phyloP scores from a whole-genome alignment of 139 green algal species.

The Micractinium sp. region DNA sequence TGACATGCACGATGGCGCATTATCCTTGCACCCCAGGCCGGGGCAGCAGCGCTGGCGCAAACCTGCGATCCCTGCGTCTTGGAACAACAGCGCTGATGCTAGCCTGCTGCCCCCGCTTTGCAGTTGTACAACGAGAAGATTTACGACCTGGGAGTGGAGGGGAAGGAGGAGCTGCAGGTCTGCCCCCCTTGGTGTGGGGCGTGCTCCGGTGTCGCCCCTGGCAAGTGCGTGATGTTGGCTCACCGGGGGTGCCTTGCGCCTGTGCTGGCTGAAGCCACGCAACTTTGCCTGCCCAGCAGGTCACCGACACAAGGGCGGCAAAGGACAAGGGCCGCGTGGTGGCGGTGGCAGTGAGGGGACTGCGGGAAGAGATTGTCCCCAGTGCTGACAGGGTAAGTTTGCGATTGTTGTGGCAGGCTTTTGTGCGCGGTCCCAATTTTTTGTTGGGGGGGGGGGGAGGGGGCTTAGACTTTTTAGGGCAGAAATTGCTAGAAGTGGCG shows the following conservation, averaged over 20 bases:
- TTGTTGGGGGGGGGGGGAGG: neutral
- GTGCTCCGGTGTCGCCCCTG: neutral
- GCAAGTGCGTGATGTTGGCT: neutral
- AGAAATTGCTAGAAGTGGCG: neutral
- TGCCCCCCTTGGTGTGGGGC: constrained; percentile 45
- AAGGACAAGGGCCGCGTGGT: constrained; percentile 86
- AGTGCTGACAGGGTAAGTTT: constrained; percentile 71
- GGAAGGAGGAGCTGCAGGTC: constrained; percentile 71
- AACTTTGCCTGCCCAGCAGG: neutral
- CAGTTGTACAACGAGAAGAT: constrained; percentile 98
- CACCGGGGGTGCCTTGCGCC: neutral
- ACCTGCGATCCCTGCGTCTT: too few relatives aligned
- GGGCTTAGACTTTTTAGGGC: neutral
- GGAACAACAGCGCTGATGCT: neutral
- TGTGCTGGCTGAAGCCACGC: neutral
- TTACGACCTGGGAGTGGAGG: constrained; percentile 73
- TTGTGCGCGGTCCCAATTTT: too few relatives aligned
- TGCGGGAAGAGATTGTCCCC: constrained; percentile 92
- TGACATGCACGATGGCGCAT: neutral
- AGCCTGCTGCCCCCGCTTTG: neutral
- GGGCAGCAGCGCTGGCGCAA: neutral
- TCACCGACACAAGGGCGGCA: constrained; percentile 47
- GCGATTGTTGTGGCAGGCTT: neutral
- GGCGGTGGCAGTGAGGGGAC: constrained; percentile 53
- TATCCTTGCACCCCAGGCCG: neutral